A percentile compares a stretch with the other conserved stretches of the same genome.
These are phyloP conservation scores for Sporothrix luriei DNA, from an alignment of 2,329 filamentous ascomycete genomes.

Conservation along the genomic window DNA sequence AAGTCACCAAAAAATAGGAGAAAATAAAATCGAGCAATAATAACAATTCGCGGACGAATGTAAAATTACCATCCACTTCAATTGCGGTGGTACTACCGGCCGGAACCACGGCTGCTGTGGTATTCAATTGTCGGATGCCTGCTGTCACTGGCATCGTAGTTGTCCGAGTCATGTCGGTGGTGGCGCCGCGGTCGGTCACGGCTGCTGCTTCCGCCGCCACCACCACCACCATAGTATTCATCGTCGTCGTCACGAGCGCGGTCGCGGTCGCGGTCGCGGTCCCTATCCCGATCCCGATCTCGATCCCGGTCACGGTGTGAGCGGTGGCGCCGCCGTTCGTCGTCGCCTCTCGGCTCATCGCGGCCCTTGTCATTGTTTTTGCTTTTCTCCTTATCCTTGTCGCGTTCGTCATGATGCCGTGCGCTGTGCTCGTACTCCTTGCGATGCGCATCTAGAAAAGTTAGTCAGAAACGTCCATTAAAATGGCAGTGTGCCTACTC, in stretches of 20 bases:
- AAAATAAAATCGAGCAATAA: neutral
- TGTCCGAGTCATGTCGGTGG: slow-evolving; percentile 31
- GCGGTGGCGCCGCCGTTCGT: slow-evolving; percentile 26
- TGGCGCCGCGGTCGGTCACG: slow-evolving; percentile 33
- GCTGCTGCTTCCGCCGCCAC: slow-evolving; percentile 34
- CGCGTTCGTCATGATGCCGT: neutral
- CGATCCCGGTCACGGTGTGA: slow-evolving; percentile 28
- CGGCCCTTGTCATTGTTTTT: slow-evolving; percentile 15
- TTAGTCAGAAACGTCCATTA: neutral
- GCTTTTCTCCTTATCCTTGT: slow-evolving; percentile 20
- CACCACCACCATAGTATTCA: slow-evolving; percentile 33
- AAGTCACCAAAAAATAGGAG: slow-evolving; percentile 11
- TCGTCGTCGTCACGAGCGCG: slow-evolving; percentile 39
- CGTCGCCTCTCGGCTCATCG: slow-evolving; percentile 17
- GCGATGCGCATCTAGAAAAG: slow-evolving; percentile 42
- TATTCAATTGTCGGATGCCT: slow-evolving; percentile 32
- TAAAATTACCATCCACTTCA: neutral
- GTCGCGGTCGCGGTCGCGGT: slow-evolving; percentile 41
- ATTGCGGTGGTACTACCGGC: slow-evolving; percentile 31
- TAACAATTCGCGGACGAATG: too few relatives aligned
- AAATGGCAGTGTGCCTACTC: neutral
- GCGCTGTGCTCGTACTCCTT: slow-evolving; percentile 44
- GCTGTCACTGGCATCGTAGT: slow-evolving; percentile 1
- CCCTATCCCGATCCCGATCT: slow-evolving; percentile 40
- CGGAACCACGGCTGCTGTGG: slow-evolving; percentile 29